phyloP scores from a whole-genome alignment of 1,284 basidiomycete genomes.

The Neotropicomus parvogracilis region DNA sequence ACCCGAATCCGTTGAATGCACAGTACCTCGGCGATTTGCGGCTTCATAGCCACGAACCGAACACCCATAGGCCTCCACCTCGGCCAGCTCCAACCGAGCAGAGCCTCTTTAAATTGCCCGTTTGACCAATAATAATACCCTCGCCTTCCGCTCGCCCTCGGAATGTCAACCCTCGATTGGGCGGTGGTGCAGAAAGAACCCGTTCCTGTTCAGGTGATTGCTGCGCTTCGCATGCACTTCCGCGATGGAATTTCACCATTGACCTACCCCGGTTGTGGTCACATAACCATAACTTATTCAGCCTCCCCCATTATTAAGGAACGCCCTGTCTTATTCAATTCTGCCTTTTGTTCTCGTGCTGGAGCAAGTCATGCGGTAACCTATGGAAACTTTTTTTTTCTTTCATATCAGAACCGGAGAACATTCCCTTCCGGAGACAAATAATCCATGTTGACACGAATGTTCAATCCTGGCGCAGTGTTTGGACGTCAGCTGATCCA shows the following conservation, averaged over 20 bases:
- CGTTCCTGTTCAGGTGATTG: conserved; percentile 22
- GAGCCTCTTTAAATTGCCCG: conserved; percentile 32
- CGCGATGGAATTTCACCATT: conserved; percentile 22
- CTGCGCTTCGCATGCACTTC: conserved; percentile 30
- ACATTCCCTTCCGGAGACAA: conserved; percentile 26
- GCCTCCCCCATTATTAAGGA: conserved; percentile 31
- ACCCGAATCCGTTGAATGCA: conserved; percentile 34
- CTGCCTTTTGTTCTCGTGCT: conserved; percentile 26
- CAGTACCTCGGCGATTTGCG: conserved; percentile 25
- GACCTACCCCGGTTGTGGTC: conserved; percentile 26
- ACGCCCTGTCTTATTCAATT: conserved; percentile 24
- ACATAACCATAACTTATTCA: conserved; percentile 30
- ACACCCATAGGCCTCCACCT: conserved; percentile 17
- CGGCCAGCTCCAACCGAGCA: conserved; percentile 23
- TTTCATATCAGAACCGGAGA: conserved; percentile 28
- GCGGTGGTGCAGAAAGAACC: conserved; percentile 10
- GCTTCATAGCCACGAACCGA: conserved; percentile 29
- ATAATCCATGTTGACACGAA: conserved; percentile 20
- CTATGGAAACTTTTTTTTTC: conserved; percentile 33
- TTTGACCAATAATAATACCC: conserved; percentile 33
- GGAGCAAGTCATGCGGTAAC: conserved; percentile 24
- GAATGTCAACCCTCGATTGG: conserved; percentile 28
- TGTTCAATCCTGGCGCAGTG: conserved; percentile 19
- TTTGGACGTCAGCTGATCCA: conserved; percentile 28
- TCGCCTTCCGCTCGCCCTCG: conserved; percentile 20